Evolutionary conservation across 2,329 filamentous ascomycete species (phyloP).

Genomic region (Phaeosphaeria sp.): DNA sequence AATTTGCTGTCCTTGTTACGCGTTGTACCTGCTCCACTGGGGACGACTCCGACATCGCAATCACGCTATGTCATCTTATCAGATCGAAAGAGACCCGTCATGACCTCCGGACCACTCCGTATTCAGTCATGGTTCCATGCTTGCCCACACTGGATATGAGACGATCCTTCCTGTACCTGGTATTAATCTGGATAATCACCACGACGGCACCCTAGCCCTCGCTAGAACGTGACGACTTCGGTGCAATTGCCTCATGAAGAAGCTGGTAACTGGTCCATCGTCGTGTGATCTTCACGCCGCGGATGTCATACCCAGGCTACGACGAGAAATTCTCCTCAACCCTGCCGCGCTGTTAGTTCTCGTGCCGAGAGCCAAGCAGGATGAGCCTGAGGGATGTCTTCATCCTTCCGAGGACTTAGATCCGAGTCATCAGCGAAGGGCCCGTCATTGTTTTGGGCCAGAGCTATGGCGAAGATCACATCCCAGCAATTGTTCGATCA

Average conservation of each 20-base stretch:
- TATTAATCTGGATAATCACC: conserved; percentile 19
- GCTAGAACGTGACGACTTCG: conserved; percentile 17
- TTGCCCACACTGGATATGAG: conserved; percentile 13
- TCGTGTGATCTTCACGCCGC: conserved; percentile 12
- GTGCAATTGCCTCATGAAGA: conserved; percentile 24
- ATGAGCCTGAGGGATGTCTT: neutral
- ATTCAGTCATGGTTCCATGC: neutral
- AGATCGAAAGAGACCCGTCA: conserved; percentile 20
- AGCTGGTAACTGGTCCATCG: conserved; percentile 4
- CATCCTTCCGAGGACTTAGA: conserved; percentile 27
- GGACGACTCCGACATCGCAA: conserved; percentile 19
- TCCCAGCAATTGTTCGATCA: conserved; percentile 18
- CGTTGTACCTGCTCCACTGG: neutral
- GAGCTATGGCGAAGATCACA: conserved; percentile 18
- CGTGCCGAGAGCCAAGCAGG: neutral
- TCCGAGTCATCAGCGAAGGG: conserved; percentile 44
- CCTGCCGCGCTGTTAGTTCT: neutral
- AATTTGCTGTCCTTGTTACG: conserved; percentile 6
- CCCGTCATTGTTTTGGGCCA: conserved; percentile 6
- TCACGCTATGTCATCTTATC: conserved; percentile 29
- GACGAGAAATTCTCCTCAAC: neutral
- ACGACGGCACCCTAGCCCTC: conserved; percentile 6
- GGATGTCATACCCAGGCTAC: conserved; percentile 13
- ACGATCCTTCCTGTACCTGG: conserved; percentile 21
- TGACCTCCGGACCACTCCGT: neutral